A percentile compares a stretch with the other conserved stretches of the same genome.
Evolutionary conservation across 345 rosid genomes (phyloP).

Genomic region (Salix suchowensis): DNA sequence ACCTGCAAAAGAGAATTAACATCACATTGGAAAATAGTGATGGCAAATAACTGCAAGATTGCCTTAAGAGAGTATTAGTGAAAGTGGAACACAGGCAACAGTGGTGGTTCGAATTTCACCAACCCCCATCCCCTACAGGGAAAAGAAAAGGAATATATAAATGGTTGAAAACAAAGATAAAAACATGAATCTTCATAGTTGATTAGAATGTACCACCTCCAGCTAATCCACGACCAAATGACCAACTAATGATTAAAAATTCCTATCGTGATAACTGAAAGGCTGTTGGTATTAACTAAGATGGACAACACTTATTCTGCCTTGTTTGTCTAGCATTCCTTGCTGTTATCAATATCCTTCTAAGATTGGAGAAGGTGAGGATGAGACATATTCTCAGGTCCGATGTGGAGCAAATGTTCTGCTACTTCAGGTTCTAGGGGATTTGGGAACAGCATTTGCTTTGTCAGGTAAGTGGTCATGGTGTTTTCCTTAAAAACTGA

Average conservation of each 20-base stretch:
- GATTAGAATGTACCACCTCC: not conserved
- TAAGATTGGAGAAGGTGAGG: not conserved
- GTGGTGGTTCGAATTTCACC: not conserved
- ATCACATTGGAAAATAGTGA: slow-evolving; percentile 7
- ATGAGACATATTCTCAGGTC: not conserved
- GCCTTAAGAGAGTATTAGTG: slow-evolving; percentile 1
- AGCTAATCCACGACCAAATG: not conserved
- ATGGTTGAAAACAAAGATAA: not conserved
- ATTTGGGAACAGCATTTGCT: too few relatives aligned
- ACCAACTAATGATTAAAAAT: too few relatives aligned
- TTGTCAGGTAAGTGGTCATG: too few relatives aligned
- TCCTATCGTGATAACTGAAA: too few relatives aligned
- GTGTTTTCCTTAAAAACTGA: not conserved
- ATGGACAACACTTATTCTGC: too few relatives aligned
- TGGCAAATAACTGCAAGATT: not conserved
- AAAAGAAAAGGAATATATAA: not conserved
- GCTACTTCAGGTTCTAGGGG: not conserved
- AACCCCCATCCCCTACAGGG: not conserved
- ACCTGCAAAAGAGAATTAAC: slow-evolving; percentile 42
- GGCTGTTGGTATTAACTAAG: too few relatives aligned
- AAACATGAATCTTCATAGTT: not conserved
- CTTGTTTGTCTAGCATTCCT: too few relatives aligned
- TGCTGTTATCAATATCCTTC: not conserved
- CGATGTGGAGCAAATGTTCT: not conserved
- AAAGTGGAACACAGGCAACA: not conserved